A percentile compares a stretch with the other conserved stretches of the same genome.
Evolutionary conservation across 2,329 filamentous ascomycete genomes (phyloP).

Genomic region (Botryosphaeria dothidea): DNA sequence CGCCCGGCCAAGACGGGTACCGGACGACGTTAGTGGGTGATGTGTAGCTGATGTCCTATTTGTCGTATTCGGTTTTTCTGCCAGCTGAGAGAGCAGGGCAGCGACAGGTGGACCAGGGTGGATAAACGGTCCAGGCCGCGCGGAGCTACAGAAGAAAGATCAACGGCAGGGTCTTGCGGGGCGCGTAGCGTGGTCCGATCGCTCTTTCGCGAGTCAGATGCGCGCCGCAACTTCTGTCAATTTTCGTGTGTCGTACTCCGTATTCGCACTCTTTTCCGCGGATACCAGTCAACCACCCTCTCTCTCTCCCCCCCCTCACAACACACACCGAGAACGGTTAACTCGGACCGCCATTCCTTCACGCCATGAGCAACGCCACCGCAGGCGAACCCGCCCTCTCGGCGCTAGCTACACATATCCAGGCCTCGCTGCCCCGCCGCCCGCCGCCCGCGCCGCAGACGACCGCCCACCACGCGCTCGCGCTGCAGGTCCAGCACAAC

Average conservation of each 20-base stretch:
- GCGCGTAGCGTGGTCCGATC: background rate
- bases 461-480: conserved; percentile 47
- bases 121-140: background rate
- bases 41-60: background rate
- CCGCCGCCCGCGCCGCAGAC: conserved; percentile 27
- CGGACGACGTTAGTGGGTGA: background rate
- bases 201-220: background rate
- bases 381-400: conserved; percentile 28
- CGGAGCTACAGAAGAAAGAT: background rate
- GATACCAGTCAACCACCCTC: too few relatives aligned
- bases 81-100: background rate
- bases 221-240: background rate
- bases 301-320: background rate
- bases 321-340: background rate
- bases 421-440: conserved; percentile 21
- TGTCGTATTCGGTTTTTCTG: conserved; percentile 2
- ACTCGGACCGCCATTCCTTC: too few relatives aligned
- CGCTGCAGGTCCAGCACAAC: conserved; percentile 66
- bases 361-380: background rate
- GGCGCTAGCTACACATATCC: conserved; percentile 43
- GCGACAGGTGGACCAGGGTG: background rate
- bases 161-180: background rate
- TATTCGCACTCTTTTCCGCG: background rate
- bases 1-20: conserved; percentile 3
- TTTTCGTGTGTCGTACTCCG: conserved; percentile 6